Evolutionary conservation across 495 filamentous ascomycete genomes (phyloP), one percentile per base, ranked within the genome.

Genomic region (Hypoxylon perforatum): DNA sequence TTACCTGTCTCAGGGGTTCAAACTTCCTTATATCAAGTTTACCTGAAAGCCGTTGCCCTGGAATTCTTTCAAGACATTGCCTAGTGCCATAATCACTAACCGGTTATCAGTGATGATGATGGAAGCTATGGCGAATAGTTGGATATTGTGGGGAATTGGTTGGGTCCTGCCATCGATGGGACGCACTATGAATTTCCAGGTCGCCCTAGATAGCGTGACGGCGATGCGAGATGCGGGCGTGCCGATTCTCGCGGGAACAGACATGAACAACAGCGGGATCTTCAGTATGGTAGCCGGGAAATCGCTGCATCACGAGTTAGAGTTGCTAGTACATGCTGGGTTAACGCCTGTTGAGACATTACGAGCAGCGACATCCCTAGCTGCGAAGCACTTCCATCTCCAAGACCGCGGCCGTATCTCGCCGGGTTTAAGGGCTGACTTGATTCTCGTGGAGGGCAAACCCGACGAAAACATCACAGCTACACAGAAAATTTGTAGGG

Each of bases 371-470:
- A 80, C 77, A 1, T 64, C 50, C 15, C 46, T 78, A 22, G 62
- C 76, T 1, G 77, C 77, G 21, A 60, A 71, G 53, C 65, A 65
- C 23, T 81, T 81, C 56, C 53, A 73, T 48, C 72, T 77, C 5
- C 18, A 57, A 1, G 69, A 78, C 49, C 69, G 77, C 15, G 77
- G 77, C 28, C 46, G 56, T 4, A 76, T 80, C 59, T 44, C 53
- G 21, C 62, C 65, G 1, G 76, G 76, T 10, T 63, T 69, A 38
- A 65, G 69, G 22, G 78, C 77, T 1, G 78, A 81, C 59, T 45
- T 78, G 3, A 25, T 81, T 12, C 76, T 80, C 22, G 55, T 81
- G 33, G 25, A 64, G 14, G 78, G 66, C 14, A 67, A 80, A 54
- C 76, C 77, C 15, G 50, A 70, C 33, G 47, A 70, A 50, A 70